Evolutionary conservation across 768 basidiomycete species (phyloP).

Genomic region (Kwoniella bestiolae): DNA sequence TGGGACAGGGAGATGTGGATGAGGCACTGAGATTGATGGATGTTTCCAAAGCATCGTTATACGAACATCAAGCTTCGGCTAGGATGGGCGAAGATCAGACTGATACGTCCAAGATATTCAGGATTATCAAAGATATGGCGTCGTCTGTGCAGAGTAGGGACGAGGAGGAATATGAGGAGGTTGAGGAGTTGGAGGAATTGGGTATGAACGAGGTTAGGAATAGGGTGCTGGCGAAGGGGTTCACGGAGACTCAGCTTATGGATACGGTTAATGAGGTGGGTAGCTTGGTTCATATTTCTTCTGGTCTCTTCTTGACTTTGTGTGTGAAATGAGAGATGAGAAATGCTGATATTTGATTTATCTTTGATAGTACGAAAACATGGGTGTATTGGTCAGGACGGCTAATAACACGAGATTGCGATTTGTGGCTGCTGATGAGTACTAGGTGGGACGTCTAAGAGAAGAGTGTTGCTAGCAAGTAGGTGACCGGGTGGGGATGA

Average conservation of each 20-base stretch:
- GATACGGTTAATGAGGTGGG: conserved; percentile 79
- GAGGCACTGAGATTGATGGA: conserved; percentile 97
- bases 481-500: background rate
- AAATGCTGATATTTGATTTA: background rate
- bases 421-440: conserved; percentile 60
- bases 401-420: conserved; percentile 81
- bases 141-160: conserved; percentile 49
- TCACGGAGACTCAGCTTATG: conserved; percentile 87
- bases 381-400: conserved; percentile 79
- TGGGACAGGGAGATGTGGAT: conserved; percentile 86
- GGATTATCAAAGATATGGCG: conserved; percentile 87
- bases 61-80: conserved; percentile 65
- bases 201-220: conserved; percentile 85
- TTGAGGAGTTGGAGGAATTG: conserved; percentile 67
- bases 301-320: background rate
- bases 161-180: conserved; percentile 66
- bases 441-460: no score
- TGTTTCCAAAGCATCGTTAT: conserved; percentile 87
- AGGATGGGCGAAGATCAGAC: conserved; percentile 74
- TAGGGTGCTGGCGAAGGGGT: conserved; percentile 81
- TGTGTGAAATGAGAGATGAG: background rate
- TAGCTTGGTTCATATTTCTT: conserved; percentile 6
- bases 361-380: conserved; percentile 74
- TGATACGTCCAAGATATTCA: conserved; percentile 79
- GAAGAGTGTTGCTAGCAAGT: no score